A percentile compares a stretch with the other conserved stretches of the same genome.
These are phyloP conservation scores for Stephania cephalantha DNA, from an alignment of 164 flowering plant genomes.

Conservation along the genomic window DNA sequence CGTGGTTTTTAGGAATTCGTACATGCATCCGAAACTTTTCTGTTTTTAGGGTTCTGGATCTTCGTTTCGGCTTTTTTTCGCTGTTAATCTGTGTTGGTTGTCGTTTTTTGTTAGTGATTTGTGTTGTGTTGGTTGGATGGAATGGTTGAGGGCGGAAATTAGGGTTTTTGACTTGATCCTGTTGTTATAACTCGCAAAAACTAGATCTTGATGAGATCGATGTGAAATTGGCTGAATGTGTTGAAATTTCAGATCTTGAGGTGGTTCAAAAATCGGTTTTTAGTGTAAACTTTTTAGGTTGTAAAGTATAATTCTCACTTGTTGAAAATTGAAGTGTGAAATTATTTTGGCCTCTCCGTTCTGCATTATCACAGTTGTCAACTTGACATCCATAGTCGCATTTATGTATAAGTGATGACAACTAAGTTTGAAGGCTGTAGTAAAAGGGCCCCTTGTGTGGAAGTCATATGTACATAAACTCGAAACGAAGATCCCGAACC, in stretches of 20 bases:
- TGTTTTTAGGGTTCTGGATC: background rate
- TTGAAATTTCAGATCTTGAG: background rate
- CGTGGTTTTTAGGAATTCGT: background rate
- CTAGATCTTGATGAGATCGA: background rate
- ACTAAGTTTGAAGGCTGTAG: too few relatives aligned
- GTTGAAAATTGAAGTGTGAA: too few relatives aligned
- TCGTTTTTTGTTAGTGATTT: background rate
- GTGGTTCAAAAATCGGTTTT: background rate
- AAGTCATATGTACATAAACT: too few relatives aligned
- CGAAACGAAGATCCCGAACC: too few relatives aligned
- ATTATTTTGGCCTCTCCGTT: too few relatives aligned
- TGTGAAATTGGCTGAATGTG: background rate
- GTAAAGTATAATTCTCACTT: background rate
- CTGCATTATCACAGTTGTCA: too few relatives aligned
- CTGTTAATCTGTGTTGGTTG: background rate
- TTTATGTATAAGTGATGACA: too few relatives aligned
- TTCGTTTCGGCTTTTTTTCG: background rate
- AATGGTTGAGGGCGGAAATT: background rate
- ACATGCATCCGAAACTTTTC: background rate
- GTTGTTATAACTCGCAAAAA: background rate
- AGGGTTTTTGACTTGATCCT: background rate
- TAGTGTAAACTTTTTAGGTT: background rate
- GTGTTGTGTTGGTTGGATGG: background rate
- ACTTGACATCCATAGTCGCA: too few relatives aligned
- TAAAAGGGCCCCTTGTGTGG: too few relatives aligned